Percentiles rank a stretch among this genome's conserved stretches.
phyloP scores from a whole-genome alignment of 1,139 yeast species.

The Pichiaceae sp. region DNA sequence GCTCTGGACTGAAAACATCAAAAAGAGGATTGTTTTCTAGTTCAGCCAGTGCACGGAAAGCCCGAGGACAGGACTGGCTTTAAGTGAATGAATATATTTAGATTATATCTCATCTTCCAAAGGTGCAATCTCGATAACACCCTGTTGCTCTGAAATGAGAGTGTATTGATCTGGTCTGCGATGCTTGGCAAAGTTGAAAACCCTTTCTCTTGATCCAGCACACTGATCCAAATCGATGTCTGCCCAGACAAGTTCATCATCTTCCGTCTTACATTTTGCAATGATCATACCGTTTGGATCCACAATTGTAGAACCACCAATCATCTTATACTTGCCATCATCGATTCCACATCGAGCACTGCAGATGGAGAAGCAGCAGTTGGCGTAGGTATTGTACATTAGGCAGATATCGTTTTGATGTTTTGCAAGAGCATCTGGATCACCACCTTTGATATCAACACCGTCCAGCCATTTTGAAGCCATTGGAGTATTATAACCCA shows the following conservation, averaged over 20 bases:
- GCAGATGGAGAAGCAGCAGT: conserved; percentile 25
- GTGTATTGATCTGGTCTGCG: conserved; percentile 24
- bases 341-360: conserved; percentile 27
- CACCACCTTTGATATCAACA: conserved; percentile 19
- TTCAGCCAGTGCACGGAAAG: too few relatives aligned
- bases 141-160: neutral
- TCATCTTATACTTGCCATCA: conserved; percentile 26
- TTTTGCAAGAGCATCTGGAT: conserved; percentile 15
- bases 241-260: conserved; percentile 25
- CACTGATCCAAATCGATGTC: conserved; percentile 26
- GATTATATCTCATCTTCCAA: too few relatives aligned
- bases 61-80: too few relatives aligned
- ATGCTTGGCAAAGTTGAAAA: conserved; percentile 28
- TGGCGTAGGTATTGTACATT: conserved; percentile 26
- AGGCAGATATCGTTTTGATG: conserved; percentile 26
- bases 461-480: conserved; percentile 23
- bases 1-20: too few relatives aligned
- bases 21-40: too few relatives aligned
- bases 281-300: conserved; percentile 26
- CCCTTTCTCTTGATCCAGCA: conserved; percentile 23
- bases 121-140: too few relatives aligned
- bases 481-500: conserved; percentile 27
- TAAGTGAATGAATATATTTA: too few relatives aligned
- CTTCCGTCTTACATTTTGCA: conserved; percentile 25
- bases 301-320: conserved; percentile 27